phyloP scores from a whole-genome alignment of 2,329 filamentous ascomycete species.

The Diaporthe sp. region DNA sequence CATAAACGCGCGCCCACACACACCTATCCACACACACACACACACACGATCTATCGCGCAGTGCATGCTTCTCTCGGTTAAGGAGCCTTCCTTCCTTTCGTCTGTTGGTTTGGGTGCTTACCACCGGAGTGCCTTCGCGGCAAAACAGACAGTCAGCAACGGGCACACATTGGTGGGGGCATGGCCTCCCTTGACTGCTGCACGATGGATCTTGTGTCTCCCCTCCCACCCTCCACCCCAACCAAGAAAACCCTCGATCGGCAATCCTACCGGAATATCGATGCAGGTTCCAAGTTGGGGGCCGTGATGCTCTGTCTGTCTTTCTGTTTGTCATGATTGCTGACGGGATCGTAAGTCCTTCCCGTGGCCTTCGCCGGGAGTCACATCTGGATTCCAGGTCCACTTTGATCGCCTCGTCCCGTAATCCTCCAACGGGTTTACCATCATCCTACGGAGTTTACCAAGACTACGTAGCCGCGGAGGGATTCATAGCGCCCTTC shows the following conservation, averaged over 20 bases:
- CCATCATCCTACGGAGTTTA: background rate
- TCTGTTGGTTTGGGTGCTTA: constrained; percentile 25
- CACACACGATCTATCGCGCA: constrained; percentile 12
- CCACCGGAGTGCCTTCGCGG: background rate
- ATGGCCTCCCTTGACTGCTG: background rate
- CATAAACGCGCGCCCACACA: background rate
- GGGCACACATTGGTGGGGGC: background rate
- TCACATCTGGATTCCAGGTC: constrained; percentile 33
- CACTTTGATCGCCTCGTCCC: constrained; percentile 5
- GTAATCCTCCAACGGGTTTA: background rate
- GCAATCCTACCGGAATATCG: constrained; percentile 10
- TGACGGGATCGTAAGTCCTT: constrained; percentile 1
- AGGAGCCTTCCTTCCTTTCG: background rate
- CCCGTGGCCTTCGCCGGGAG: background rate
- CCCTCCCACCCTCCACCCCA: background rate
- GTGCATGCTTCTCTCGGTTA: constrained; percentile 13
- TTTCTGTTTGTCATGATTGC: background rate
- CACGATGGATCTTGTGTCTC: constrained; percentile 26
- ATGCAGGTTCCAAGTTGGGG: background rate
- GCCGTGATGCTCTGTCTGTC: constrained; percentile 1
- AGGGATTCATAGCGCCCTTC: background rate
- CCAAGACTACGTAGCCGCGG: background rate
- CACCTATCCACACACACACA: background rate
- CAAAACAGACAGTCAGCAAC: background rate
- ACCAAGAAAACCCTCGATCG: constrained; percentile 15